Conservation (phyloP, 805 yeast genomes). For the Hanseniaspora lachancei region DNA sequence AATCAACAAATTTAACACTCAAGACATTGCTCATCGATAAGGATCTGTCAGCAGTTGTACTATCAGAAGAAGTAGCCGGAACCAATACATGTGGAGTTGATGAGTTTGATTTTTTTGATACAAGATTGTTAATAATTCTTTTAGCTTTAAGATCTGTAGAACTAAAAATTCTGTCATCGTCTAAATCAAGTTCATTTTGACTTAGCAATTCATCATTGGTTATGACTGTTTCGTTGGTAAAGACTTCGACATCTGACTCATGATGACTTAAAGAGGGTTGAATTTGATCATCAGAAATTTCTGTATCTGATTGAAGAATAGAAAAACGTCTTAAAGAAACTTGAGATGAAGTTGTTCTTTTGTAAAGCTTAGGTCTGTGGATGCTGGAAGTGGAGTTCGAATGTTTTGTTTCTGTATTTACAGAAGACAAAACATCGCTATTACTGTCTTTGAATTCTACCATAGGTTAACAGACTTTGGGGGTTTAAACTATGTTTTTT, state of each 20-base stretch:
- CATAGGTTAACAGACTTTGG: neutral
- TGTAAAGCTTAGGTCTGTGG: constrained; percentile 7
- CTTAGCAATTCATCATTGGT: constrained; percentile 12
- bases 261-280: constrained; percentile 27
- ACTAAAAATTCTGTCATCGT: neutral
- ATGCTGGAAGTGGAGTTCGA: neutral
- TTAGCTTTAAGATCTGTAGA: neutral
- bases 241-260: constrained; percentile 22
- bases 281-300: constrained; percentile 26
- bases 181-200: neutral
- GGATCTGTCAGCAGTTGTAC: neutral
- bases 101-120: neutral
- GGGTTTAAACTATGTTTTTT: neutral
- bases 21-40: constrained; percentile 4
- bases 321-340: constrained; percentile 7
- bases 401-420: neutral
- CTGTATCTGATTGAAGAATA: constrained; percentile 25
- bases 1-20: constrained; percentile 40
- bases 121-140: neutral
- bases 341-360: constrained; percentile 12
- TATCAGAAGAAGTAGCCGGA: neutral
- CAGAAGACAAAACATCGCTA: neutral
- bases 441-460: neutral
- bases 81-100: neutral
- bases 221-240: constrained; percentile 18